These are phyloP conservation scores for Chlorella sp. DNA, from an alignment of 139 green algal species.

Conservation along the genomic window DNA sequence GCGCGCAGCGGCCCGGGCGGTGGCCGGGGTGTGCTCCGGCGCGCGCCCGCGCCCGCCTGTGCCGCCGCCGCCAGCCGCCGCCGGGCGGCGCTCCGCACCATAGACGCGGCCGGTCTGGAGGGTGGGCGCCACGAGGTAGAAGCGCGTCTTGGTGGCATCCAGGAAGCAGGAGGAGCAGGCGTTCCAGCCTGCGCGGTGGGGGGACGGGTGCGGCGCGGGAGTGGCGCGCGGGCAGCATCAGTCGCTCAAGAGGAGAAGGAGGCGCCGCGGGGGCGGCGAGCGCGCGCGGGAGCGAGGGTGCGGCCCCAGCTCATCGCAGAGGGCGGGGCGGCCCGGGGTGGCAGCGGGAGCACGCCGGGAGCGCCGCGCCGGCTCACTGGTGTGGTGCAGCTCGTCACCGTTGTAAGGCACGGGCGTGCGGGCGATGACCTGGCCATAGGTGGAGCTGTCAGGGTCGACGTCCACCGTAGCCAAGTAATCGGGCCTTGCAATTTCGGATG, in stretches of 20 bases:
- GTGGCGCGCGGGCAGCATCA: no score
- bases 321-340: background rate
- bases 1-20: no score
- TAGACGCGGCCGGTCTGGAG: slow-evolving; percentile 42
- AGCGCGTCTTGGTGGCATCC: slow-evolving; percentile 51
- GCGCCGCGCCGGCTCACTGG: slow-evolving; percentile 51
- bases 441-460: slow-evolving; percentile 46
- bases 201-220: background rate
- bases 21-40: no score
- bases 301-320: background rate
- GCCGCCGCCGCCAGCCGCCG: no score
- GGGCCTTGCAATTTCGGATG: no score
- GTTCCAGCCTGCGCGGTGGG: slow-evolving; percentile 69
- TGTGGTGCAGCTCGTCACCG: slow-evolving; percentile 87
- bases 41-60: no score
- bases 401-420: slow-evolving; percentile 62
- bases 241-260: no score
- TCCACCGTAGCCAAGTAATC: slow-evolving; percentile 81
- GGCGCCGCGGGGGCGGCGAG: no score
- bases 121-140: slow-evolving; percentile 67
- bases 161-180: slow-evolving; percentile 72
- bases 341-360: no score
- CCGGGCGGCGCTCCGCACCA: no score
- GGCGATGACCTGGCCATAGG: slow-evolving; percentile 71
- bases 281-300: background rate